Evolutionary conservation across 78 protist genomes (phyloP).

Genomic region (Polysphondylium violaceum): DNA sequence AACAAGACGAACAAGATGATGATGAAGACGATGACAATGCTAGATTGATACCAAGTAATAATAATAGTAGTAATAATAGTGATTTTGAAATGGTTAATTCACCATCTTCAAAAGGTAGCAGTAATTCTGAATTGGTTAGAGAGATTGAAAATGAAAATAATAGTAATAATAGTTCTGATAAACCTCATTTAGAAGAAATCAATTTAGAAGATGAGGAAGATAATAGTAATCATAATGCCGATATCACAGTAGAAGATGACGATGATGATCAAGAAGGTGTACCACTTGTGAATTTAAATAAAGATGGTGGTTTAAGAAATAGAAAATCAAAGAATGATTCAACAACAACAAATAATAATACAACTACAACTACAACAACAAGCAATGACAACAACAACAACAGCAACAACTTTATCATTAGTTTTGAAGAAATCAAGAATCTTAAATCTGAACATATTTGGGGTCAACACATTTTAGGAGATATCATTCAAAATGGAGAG

Average conservation of each 20-base stretch:
- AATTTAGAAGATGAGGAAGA: constrained; percentile 21
- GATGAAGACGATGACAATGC: neutral
- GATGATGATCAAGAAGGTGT: neutral
- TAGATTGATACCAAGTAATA: neutral
- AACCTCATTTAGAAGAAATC: neutral
- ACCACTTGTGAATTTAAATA: constrained; percentile 7
- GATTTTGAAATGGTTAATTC: constrained; percentile 34
- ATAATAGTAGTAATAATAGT: neutral
- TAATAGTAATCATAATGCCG: too few species aligned
- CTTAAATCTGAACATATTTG: constrained; percentile 33
- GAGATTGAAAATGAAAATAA: constrained; percentile 50
- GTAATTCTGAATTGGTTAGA: constrained; percentile 6
- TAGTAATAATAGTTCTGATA: neutral
- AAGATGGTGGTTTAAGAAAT: constrained; percentile 7
- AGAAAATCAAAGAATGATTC: neutral
- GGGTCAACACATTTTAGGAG: constrained; percentile 59
- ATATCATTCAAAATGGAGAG: constrained; percentile 63
- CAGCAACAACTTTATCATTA: neutral
- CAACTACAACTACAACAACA: neutral
- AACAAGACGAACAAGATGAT: constrained; percentile 8
- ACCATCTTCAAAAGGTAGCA: neutral
- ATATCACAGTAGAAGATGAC: too few species aligned
- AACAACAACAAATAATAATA: neutral
- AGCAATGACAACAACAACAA: neutral
- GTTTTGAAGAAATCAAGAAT: neutral